Base-by-base conservation (phyloP, 345 rosid species). In the Firmiana major region DNA sequence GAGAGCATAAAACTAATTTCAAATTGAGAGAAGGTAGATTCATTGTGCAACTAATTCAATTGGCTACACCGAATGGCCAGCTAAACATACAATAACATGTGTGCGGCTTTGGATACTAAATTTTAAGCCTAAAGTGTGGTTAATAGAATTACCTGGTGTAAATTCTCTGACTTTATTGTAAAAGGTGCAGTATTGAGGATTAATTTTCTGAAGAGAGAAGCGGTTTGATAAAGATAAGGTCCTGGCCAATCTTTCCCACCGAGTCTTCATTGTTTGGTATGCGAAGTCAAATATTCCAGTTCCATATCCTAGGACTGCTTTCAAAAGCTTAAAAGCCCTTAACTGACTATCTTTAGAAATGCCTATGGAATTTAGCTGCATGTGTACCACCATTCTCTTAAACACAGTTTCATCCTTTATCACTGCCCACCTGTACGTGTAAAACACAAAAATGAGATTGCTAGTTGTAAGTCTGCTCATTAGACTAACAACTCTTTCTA, bases 281-380 rank as follows among this genome's bases (percentile, higher is more conserved):
- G 88, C 93, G 46, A 89, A 90, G 26, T 70, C 77, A 49, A 89
- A 90, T 24, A 92, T 78, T 2, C 75, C 79, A 36, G 67, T 73
- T 31, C 84, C 87, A 78, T 67, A 76, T 16, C 77, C 63, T n/a
- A 85, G 74, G 3, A 83, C 82, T 7, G 83, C 88, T 77, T 89
- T 83, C 5, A 93, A 80, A 64, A 91, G 86, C 77, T 88, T 80
- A 28, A 87, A 74, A 73, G 74, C 86, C 80, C 87, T 84, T n/a
- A 90, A 69, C 43, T 93, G 98, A 40, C 73, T 84, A 15, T 89
- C 97, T 76, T 65, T 75, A 0, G 97, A 90, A 79, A 90, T 88
- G 0, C 92, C 97, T 69, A 87, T 53, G 16, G 89, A 87, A 57
- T 75, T 90, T 48, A 87, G 6, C 0, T 0, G 0, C 66, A 89